phyloP scores from a whole-genome alignment of 2,329 filamentous ascomycete genomes.

The Atkinsonella hypoxylon region DNA sequence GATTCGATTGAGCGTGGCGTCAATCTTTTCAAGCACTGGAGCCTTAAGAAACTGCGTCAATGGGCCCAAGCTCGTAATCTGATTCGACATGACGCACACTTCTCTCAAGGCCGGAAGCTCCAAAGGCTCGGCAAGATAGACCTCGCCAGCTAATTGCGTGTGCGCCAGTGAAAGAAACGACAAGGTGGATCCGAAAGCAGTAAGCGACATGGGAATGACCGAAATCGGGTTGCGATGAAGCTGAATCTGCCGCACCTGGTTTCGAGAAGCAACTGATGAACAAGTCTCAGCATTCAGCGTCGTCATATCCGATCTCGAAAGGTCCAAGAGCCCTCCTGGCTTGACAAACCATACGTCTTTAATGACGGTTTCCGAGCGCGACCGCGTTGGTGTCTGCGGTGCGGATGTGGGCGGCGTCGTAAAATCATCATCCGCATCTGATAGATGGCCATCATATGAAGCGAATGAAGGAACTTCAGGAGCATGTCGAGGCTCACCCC shows the following conservation, averaged over 20 bases:
- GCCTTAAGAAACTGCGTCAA: slow-evolving; percentile 58
- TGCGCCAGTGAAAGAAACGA: slow-evolving; percentile 62
- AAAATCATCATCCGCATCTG: slow-evolving; percentile 42
- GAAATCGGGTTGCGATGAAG: slow-evolving; percentile 69
- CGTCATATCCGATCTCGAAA: slow-evolving; percentile 53
- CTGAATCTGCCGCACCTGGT: slow-evolving; percentile 44
- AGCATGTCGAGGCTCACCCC: slow-evolving; percentile 7
- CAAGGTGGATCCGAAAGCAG: slow-evolving; percentile 58
- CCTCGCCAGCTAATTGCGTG: slow-evolving; percentile 55
- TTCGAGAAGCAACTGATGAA: slow-evolving; percentile 41
- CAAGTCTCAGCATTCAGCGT: slow-evolving; percentile 45
- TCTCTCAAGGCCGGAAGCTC: slow-evolving; percentile 64
- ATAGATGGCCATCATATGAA: slow-evolving; percentile 30
- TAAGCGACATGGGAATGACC: slow-evolving; percentile 56
- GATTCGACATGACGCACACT: slow-evolving; percentile 63
- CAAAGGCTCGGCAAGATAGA: slow-evolving; percentile 54
- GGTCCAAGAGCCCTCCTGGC: slow-evolving; percentile 53
- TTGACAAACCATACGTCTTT: slow-evolving; percentile 42
- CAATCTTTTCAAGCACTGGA: slow-evolving; percentile 61
- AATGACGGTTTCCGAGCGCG: slow-evolving; percentile 35
- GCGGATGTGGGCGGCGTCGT: slow-evolving; percentile 45
- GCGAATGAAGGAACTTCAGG: slow-evolving; percentile 2
- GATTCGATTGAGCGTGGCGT: slow-evolving; percentile 75
- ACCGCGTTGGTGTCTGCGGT: slow-evolving; percentile 35
- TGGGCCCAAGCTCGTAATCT: slow-evolving; percentile 56